Evolutionary conservation across 352 stramenopile genomes (phyloP).

Genomic region (Aphanomyces invadans): DNA sequence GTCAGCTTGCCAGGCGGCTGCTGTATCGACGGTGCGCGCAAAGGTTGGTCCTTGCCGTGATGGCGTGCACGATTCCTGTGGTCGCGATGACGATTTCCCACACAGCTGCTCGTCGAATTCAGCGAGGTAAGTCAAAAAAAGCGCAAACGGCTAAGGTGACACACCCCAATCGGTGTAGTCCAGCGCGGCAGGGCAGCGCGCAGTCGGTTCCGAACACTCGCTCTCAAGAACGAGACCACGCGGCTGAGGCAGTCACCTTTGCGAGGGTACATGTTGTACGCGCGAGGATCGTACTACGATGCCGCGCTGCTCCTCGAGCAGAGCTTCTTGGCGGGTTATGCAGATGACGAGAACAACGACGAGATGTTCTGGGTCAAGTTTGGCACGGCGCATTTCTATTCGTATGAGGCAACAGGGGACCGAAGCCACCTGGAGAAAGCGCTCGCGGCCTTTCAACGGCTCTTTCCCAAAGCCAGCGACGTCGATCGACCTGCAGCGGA

Average conservation of each 20-base stretch:
- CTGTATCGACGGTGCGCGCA: background rate
- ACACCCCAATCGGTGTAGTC: background rate
- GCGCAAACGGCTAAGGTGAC: too few species aligned
- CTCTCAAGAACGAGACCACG: conserved; percentile 11
- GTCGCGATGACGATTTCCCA: conserved; percentile 2
- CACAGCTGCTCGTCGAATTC: conserved; percentile 4
- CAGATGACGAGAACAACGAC: background rate
- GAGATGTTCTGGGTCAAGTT: background rate
- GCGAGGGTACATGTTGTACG: conserved; percentile 12
- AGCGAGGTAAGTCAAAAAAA: conserved; percentile 2
- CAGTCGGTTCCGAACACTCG: conserved; percentile 8
- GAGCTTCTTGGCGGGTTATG: background rate
- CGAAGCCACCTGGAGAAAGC: background rate
- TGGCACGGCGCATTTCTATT: conserved; percentile 8
- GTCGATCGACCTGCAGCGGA: background rate
- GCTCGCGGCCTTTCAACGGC: background rate
- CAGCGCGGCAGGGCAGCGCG: conserved; percentile 14
- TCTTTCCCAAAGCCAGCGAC: background rate
- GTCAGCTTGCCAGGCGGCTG: background rate
- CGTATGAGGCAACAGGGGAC: conserved; percentile 16
- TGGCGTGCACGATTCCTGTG: background rate
- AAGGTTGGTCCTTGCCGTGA: background rate
- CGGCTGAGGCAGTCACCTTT: background rate
- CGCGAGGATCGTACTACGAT: background rate
- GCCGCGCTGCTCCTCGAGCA: conserved; percentile 20